Percentiles rank a stretch among this genome's conserved stretches.
phyloP scores from a whole-genome alignment of 495 filamentous ascomycete genomes.

The Articulospora tetracladia region DNA sequence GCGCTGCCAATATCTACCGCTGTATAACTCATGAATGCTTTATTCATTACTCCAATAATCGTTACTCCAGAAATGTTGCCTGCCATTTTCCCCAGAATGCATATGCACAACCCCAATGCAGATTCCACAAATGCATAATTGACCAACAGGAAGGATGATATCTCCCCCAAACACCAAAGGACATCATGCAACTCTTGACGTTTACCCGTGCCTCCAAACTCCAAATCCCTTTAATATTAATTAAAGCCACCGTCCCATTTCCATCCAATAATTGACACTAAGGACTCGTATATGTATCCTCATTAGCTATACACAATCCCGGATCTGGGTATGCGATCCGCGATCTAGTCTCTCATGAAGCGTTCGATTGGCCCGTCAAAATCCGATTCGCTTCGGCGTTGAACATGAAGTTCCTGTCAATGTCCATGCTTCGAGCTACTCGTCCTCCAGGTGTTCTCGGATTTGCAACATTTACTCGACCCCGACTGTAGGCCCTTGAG shows the following conservation, averaged over 20 bases:
- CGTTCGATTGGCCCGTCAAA: neutral
- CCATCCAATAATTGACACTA: too few species aligned
- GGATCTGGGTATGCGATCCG: too few species aligned
- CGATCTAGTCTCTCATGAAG: neutral
- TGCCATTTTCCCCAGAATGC: neutral
- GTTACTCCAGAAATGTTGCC: neutral
- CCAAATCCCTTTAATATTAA: neutral
- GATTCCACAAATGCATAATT: neutral
- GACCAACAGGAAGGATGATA: neutral
- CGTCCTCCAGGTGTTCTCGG: slow-evolving; percentile 49
- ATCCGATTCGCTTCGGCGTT: neutral
- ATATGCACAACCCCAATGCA: neutral
- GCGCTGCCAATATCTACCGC: too few species aligned
- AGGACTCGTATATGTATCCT: too few species aligned
- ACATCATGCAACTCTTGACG: neutral
- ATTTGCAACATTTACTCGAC: slow-evolving; percentile 51
- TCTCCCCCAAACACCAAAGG: neutral
- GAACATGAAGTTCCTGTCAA: slow-evolving; percentile 25
- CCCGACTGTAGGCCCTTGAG: slow-evolving; percentile 30
- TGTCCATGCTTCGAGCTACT: slow-evolving; percentile 27
- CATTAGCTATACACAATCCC: too few species aligned
- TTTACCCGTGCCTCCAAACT: neutral
- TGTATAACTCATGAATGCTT: too few species aligned
- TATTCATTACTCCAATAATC: too few species aligned
- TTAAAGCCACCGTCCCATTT: neutral